Evolutionary conservation across 495 filamentous ascomycete species (phyloP), one percentile per base, ranked within the genome.

Genomic region (Neohortaea acidophila): DNA sequence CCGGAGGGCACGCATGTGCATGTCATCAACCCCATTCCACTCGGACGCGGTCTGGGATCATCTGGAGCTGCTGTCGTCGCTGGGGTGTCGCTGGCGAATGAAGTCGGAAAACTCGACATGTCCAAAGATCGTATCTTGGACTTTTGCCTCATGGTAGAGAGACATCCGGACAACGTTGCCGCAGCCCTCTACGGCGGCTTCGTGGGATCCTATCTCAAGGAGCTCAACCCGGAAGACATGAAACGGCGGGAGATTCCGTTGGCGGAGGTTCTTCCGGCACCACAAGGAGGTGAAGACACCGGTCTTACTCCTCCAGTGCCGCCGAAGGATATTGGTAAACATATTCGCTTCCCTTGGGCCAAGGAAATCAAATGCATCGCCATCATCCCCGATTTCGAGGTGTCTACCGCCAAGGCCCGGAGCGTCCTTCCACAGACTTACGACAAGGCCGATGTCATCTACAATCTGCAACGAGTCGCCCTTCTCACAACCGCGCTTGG

Each of bases 101-200:
- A 83, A 55, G 77, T 92, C 26, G 87, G 84, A 4, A 64, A 77
- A 24, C 65, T 97, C 33, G 73, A 77, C 3, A 61, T 97, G 38
- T 73, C 70, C 27, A 82, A 84, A 48, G 80, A 80, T 25, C 69
- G 89, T 10, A 68, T 97, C 56, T 73, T 96, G 51, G 89, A 96
- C 59, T 97, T 80, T 53, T 94, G 84, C 51, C 62, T 97, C 41
- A 94, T 96, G 86, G 85, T 51, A 70, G 87, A 96, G 59, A 76
- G 87, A 20, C 89, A 97, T 60, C 89, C 89, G 3, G 89, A 97
- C 62, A 96, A 97, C 49, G 82, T 97, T 22, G 91, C 83, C 43
- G 89, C 89, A 0, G 84, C 87, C 1, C 69, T 94, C 20, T 94
- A 85, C 53, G 89, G 89, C 31, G 89, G 89, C n/a, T 94, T 97